These are phyloP conservation scores for Lentinula guzmanii DNA, from an alignment of 768 basidiomycete genomes.

Conservation along the genomic window DNA sequence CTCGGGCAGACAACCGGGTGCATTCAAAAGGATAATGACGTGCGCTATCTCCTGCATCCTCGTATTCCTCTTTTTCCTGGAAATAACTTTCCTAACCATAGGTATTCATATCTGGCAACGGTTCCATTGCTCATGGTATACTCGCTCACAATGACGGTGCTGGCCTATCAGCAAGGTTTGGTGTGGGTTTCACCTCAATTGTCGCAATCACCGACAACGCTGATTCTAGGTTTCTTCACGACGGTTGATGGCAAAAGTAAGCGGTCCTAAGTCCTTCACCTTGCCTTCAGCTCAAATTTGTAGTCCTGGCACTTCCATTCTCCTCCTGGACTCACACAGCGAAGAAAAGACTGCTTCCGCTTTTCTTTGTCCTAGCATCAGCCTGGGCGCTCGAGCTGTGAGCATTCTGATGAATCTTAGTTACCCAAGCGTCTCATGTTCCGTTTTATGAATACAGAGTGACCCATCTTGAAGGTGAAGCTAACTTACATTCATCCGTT, in stretches of 20 bases:
- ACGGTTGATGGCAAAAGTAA: slow-evolving; percentile 26
- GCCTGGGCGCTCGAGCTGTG: slow-evolving; percentile 80
- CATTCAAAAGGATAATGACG: slow-evolving; percentile 90
- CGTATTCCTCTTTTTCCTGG: not conserved
- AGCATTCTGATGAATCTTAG: slow-evolving; percentile 17
- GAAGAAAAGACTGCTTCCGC: slow-evolving; percentile 55
- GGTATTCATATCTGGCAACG: slow-evolving; percentile 77
- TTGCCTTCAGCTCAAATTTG: slow-evolving; percentile 6
- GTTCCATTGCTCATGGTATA: slow-evolving; percentile 64
- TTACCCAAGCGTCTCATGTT: not conserved
- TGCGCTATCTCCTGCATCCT: slow-evolving; percentile 24
- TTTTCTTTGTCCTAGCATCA: slow-evolving; percentile 64
- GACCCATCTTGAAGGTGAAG: slow-evolving; percentile 73
- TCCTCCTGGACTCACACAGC: slow-evolving; percentile 38
- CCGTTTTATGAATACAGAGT: slow-evolving; percentile 34
- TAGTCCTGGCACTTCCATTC: slow-evolving; percentile 57
- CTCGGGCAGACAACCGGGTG: slow-evolving; percentile 71
- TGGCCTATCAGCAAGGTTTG: slow-evolving; percentile 74
- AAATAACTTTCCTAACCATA: slow-evolving; percentile 11
- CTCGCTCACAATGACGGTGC: slow-evolving; percentile 48
- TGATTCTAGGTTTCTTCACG: slow-evolving; percentile 31
- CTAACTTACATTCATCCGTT: not conserved
- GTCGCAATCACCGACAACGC: slow-evolving; percentile 10
- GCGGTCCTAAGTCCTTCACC: slow-evolving; percentile 5
- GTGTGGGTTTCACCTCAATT: slow-evolving; percentile 5